Base-by-base conservation (phyloP, 1,284 basidiomycete genomes). In the Kwoniella shivajii region DNA sequence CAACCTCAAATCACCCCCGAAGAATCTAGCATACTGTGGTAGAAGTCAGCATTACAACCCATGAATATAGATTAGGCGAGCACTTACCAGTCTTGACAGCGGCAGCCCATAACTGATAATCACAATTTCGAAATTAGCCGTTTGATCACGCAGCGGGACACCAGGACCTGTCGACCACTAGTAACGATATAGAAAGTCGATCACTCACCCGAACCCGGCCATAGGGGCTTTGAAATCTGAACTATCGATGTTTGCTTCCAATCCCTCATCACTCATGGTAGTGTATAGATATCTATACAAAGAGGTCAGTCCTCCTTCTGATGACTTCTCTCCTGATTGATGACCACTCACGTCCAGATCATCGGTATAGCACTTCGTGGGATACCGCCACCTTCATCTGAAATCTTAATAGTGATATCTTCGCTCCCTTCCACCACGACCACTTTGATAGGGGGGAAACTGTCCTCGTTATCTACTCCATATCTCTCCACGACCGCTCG, bases 401-500 rank as follows among this genome's bases (percentile, higher is more conserved):
- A 86, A 66, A 99, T 98, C 84, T 99, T 99, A 84, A 99, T 93
- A 7, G 95, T 99, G 68, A 99, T 98, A 75, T 99, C 95, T 75
- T 84, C 83, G 54, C 86, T 88, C 13, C 92, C 92, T 74, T 98
- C 93, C 2, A 97, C 91, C 22, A 98, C 95, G 57, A 99, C 85
- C 38, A 97, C 91, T 78, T 95, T 96, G 82, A 99, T 97, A 0
- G 94, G 90, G 20, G 96, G 95, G 80, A 89, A 92, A 44, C 77
- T 69, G 62, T 87, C 86, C 71, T 92, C 92, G 63, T 86, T 83
- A 54, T 92, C 89, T 2, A 86, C 85, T 16, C 77, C 77, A 74
- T 87, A 92, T 1, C 91, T 86, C 79, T 99, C 96, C 14, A 99
- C 95, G 34, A 97, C 91, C 4, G 96, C 95, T 47, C 95, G 88